A percentile compares a stretch with the other conserved stretches of the same genome.
Evolutionary conservation across 2,329 filamentous ascomycete species (phyloP).

Genomic region (Bipolaris oryzae): DNA sequence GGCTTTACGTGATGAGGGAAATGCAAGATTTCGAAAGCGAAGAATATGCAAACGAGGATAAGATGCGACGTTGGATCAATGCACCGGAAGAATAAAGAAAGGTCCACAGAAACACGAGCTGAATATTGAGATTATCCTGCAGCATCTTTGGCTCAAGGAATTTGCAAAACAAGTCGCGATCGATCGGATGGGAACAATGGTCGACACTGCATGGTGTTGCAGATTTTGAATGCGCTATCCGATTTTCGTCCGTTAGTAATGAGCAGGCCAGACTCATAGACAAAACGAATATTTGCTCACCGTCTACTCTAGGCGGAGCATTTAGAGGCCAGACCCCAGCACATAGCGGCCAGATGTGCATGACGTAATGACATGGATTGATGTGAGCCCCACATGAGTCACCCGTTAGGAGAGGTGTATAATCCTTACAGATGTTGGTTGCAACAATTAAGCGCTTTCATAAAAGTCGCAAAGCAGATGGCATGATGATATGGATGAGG

Average conservation of each 20-base stretch:
- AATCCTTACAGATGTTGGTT: neutral
- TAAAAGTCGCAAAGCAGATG: neutral
- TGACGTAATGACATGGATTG: neutral
- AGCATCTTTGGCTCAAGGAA: neutral
- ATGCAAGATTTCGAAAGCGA: neutral
- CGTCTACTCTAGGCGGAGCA: neutral
- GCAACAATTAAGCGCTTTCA: neutral
- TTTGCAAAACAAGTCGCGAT: neutral
- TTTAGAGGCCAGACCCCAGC: neutral
- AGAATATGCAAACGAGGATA: neutral
- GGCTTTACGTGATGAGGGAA: too few species aligned
- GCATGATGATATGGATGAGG: neutral
- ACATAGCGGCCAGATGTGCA: neutral
- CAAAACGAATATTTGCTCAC: neutral
- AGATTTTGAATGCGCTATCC: neutral
- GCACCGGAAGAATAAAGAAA: neutral
- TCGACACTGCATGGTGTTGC: neutral
- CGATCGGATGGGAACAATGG: neutral
- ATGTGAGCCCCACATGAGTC: neutral
- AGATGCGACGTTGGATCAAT: neutral
- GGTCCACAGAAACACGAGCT: too few species aligned
- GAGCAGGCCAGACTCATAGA: neutral
- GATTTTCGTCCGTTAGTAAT: neutral
- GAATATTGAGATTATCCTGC: too few species aligned
- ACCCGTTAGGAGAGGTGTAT: neutral